Base-by-base conservation (phyloP, 495 filamentous ascomycete genomes). In the Neurospora intermedia region DNA sequence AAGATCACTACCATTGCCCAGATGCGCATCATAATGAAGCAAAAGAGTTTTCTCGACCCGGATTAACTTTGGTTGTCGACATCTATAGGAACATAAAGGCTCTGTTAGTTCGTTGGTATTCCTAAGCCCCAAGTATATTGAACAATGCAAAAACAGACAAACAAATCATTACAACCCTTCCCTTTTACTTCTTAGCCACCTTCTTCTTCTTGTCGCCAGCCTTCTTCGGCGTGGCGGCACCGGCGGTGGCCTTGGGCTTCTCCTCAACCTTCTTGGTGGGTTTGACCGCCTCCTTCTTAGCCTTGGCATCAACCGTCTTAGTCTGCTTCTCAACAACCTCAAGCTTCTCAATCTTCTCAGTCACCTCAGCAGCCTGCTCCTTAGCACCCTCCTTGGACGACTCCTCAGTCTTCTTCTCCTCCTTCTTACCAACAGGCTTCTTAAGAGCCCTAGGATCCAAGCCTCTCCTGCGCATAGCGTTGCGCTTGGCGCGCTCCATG, bases 401-500 rank as follows among this genome's bases (percentile, higher is more conserved):
- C 76, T 80, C 76, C 70, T 74, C 40, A 69, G 39, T 69, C 18
- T 62, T 70, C 73, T 75, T 70, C 72, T 75, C 78, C 10, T 59
- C 16, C 62, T 75, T 76, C 66, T 79, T 80, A 20, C 69, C 73
- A 62, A 74, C 71, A 1, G 73, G 73, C 75, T 77, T 77, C 71
- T 84, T 81, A 9, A 83, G 81, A n/a, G 83, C 81, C 45, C 82
- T 85, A 10, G 85, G 87, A 77, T 89, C 84, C 71, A 88, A 74
- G 71, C 87, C 86, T 38, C 87, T 87, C 73, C 79, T 86, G 73
- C 85, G 82, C 83, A 89, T 83, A 31, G 83, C 84, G 73, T 86
- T 88, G 75, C 86, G 85, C 81, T 85, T 92, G 66, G 93, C 92
- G 73, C 93, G 91, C 79, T 97, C 82, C 69, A 90, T 90, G 80